Evolutionary conservation across 768 basidiomycete species (phyloP).

Genomic region (Hypholoma sublateritium): DNA sequence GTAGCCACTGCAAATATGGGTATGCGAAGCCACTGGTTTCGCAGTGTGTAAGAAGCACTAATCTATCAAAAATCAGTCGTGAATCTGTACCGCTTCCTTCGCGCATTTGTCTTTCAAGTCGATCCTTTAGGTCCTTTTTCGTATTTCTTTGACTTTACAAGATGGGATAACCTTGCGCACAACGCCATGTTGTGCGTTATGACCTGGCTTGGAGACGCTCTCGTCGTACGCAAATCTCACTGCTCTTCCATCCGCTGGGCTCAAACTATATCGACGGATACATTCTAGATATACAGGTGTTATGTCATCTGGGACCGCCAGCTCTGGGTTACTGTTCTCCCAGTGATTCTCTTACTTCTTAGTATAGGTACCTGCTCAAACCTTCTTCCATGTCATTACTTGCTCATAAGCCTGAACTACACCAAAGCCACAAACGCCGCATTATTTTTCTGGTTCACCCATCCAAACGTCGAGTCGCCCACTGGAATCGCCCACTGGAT

Average conservation of each 20-base stretch:
- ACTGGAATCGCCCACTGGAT: constrained; percentile 13
- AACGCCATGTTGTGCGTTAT: constrained; percentile 22
- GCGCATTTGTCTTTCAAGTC: constrained; percentile 19
- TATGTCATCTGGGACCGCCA: constrained; percentile 25
- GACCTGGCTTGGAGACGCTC: constrained; percentile 28
- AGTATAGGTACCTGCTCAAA: constrained; percentile 15
- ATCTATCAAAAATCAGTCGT: constrained; percentile 7
- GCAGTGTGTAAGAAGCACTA: background rate
- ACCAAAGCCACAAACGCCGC: constrained; percentile 12
- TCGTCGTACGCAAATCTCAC: constrained; percentile 10
- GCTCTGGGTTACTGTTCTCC: constrained; percentile 18
- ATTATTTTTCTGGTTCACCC: constrained; percentile 17
- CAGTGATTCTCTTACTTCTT: constrained; percentile 15
- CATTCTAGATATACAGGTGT: constrained; percentile 10
- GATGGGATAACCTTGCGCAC: constrained; percentile 25
- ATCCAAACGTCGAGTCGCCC: constrained; percentile 12
- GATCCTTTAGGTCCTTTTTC: constrained; percentile 15
- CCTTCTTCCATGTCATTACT: background rate
- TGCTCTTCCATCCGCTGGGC: background rate
- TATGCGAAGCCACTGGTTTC: background rate
- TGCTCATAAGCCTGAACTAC: background rate
- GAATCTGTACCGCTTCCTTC: constrained; percentile 22
- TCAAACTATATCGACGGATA: background rate
- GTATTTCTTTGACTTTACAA: constrained; percentile 22
- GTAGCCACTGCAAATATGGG: constrained; percentile 15